Evolutionary conservation across 176 grass and related monocot species (phyloP).

Genomic region (Ampelocalamus luodianensis): DNA sequence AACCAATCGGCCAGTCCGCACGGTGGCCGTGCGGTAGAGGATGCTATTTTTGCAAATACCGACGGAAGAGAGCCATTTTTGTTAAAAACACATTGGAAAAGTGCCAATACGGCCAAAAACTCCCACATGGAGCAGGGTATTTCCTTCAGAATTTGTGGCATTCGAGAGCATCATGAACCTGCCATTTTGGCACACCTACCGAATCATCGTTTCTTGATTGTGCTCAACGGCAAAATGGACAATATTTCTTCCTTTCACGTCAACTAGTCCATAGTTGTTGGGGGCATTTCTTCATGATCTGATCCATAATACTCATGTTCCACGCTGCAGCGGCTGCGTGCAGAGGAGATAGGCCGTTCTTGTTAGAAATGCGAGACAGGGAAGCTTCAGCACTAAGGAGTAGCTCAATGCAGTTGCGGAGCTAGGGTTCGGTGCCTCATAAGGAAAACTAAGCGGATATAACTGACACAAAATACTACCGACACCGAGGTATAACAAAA

Average conservation of each 20-base stretch:
- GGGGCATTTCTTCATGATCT: conserved; percentile 33
- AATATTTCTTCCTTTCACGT: conserved; percentile 40
- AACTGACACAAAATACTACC: too few species aligned
- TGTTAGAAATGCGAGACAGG: conserved; percentile 19
- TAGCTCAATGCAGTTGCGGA: not conserved
- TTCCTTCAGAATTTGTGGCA: conserved; percentile 34
- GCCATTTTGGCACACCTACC: not conserved
- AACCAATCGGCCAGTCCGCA: too few species aligned
- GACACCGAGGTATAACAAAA: too few species aligned
- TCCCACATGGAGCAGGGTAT: conserved; percentile 55
- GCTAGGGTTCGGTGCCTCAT: too few species aligned
- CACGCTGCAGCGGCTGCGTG: conserved; percentile 40
- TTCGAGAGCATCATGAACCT: not conserved
- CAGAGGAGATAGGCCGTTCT: conserved; percentile 34
- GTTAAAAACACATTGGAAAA: too few species aligned
- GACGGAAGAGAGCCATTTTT: too few species aligned
- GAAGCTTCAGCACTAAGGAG: conserved; percentile 5
- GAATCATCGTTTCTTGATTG: not conserved
- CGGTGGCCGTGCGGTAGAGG: too few species aligned
- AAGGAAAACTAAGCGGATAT: too few species aligned
- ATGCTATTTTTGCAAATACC: too few species aligned
- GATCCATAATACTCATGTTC: not conserved
- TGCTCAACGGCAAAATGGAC: too few species aligned
- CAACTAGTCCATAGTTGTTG: conserved; percentile 19
- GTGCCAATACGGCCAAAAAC: too few species aligned